These are phyloP conservation scores for Sporisorium scitamineum DNA, from an alignment of 1,284 basidiomycete genomes.

Conservation along the genomic window DNA sequence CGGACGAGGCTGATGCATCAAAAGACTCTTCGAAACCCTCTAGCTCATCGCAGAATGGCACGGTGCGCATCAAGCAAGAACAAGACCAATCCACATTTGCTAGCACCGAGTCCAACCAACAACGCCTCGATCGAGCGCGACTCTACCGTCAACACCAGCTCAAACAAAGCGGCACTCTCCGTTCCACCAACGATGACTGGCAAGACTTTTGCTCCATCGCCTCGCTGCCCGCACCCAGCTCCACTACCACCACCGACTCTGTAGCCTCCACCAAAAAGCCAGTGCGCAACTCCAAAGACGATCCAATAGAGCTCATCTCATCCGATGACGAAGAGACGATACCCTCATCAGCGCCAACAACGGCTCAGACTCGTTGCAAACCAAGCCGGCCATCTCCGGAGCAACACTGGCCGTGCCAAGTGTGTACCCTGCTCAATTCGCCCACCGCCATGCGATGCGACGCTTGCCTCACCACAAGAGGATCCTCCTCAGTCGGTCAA, in stretches of 20 bases:
- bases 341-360: neutral
- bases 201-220: conserved; percentile 36
- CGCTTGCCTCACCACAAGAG: conserved; percentile 32
- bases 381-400: neutral
- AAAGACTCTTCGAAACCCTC: neutral
- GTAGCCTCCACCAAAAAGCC: neutral
- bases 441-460: conserved; percentile 18
- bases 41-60: neutral
- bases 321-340: conserved; percentile 31
- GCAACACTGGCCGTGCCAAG: conserved; percentile 31
- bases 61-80: conserved; percentile 21
- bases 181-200: conserved; percentile 43
- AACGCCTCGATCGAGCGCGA: conserved; percentile 35
- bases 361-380: neutral
- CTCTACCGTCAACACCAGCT: conserved; percentile 43
- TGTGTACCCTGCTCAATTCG: conserved; percentile 45
- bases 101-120: conserved; percentile 30
- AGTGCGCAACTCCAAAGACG: conserved; percentile 4
- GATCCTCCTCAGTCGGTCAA: conserved; percentile 26
- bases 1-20: conserved; percentile 6
- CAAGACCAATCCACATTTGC: conserved; percentile 32
- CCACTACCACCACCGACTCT: conserved; percentile 2
- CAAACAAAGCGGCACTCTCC: conserved; percentile 33
- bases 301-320: conserved; percentile 31
- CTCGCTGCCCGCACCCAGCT: conserved; percentile 1